Percentiles rank a stretch among this genome's conserved stretches.
phyloP scores from a whole-genome alignment of 176 grass and related monocot genomes.

The Oryza glaberrima region DNA sequence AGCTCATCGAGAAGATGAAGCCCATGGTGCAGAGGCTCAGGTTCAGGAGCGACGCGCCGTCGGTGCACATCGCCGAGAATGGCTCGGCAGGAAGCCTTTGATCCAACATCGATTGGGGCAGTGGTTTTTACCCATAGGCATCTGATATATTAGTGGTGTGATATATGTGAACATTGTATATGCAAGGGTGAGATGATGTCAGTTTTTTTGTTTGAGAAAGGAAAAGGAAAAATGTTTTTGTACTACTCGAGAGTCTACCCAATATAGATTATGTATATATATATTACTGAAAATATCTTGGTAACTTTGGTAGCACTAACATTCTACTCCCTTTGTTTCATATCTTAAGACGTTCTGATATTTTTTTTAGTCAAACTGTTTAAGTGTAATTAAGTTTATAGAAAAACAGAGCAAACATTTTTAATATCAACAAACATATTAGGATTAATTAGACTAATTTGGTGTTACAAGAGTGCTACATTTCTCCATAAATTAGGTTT shows the following conservation, averaged over 20 bases:
- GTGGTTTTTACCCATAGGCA: neutral
- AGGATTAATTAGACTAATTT: too few species aligned
- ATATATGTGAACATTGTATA: neutral
- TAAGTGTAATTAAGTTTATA: too few species aligned
- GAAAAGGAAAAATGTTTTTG: neutral
- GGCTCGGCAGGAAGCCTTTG: neutral
- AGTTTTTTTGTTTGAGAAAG: neutral
- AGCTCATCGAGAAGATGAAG: constrained; percentile 71
- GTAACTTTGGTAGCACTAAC: neutral
- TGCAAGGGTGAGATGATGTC: neutral
- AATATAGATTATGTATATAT: neutral
- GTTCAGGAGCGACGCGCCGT: constrained; percentile 38
- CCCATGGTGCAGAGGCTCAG: constrained; percentile 60
- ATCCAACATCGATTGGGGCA: neutral
- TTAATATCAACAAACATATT: too few species aligned
- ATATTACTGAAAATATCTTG: neutral
- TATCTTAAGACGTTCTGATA: too few species aligned
- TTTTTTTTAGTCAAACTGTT: too few species aligned
- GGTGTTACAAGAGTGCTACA: too few species aligned
- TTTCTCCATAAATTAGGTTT: too few species aligned
- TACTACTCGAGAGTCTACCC: neutral
- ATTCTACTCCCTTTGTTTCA: neutral
- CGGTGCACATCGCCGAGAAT: constrained; percentile 18
- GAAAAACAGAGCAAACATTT: too few species aligned
- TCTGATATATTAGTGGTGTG: neutral